Conservation (phyloP, 805 yeast species). For the Yamadazyma sp. region DNA sequence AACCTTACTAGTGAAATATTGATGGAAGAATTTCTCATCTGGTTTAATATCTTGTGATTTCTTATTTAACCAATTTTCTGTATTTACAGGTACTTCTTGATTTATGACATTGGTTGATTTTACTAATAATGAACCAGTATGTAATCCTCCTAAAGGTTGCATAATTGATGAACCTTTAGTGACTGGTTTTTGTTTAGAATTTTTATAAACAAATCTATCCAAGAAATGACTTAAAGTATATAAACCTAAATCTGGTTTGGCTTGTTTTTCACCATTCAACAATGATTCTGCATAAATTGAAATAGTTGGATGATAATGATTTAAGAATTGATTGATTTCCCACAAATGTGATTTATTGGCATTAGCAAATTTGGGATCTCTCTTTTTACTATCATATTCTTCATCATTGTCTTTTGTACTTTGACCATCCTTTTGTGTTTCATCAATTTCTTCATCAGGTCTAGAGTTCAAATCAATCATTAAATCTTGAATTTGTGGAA, state of each 20-base stretch:
- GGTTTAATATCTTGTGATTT: constrained; percentile 68
- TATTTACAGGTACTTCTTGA: constrained; percentile 68
- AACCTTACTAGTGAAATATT: constrained; percentile 70
- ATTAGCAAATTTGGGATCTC: constrained; percentile 91
- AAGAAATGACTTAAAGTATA: constrained; percentile 86
- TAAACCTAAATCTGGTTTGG: constrained; percentile 87
- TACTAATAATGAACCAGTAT: constrained; percentile 66
- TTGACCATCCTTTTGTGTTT: constrained; percentile 19
- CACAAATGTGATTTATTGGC: constrained; percentile 81
- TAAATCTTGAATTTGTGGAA: constrained; percentile 67
- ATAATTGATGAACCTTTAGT: constrained; percentile 89
- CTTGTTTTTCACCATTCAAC: constrained; percentile 45
- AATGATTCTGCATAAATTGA: constrained; percentile 72
- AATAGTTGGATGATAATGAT: constrained; percentile 92
- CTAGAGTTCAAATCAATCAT: constrained; percentile 48
- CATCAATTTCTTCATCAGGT: constrained; percentile 37
- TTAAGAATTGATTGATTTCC: constrained; percentile 74
- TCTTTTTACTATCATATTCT: constrained; percentile 75
- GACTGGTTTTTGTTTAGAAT: constrained; percentile 72
- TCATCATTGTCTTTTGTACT: constrained; percentile 16
- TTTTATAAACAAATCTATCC: constrained; percentile 92
- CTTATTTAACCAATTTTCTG: constrained; percentile 77
- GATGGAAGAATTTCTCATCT: constrained; percentile 84
- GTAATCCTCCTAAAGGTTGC: constrained; percentile 94
- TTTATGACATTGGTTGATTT: constrained; percentile 49